Conservation (phyloP, 2,329 filamentous ascomycete species). For the Thermomyces lanuginosus region DNA sequence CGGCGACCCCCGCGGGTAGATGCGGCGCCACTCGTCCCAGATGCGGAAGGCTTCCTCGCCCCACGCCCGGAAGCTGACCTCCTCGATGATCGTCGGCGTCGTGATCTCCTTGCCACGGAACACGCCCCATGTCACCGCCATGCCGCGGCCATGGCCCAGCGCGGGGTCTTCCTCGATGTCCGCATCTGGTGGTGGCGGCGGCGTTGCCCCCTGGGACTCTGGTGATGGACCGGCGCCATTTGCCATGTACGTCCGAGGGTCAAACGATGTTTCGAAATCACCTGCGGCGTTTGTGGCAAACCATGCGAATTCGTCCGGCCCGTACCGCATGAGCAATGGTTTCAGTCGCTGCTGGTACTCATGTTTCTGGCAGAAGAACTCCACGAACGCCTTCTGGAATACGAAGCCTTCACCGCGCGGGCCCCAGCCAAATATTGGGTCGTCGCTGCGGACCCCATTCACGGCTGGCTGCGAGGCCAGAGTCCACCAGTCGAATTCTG, state of each 20-base stretch:
- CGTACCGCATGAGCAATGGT: slow-evolving; percentile 42
- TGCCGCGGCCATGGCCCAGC: slow-evolving; percentile 42
- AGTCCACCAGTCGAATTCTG: slow-evolving; percentile 77
- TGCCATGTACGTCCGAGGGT: too few species aligned
- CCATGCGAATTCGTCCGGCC: slow-evolving; percentile 59
- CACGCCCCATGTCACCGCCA: slow-evolving; percentile 92
- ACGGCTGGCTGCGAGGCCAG: slow-evolving; percentile 90
- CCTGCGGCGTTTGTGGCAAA: slow-evolving; percentile 67
- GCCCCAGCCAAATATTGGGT: slow-evolving; percentile 82
- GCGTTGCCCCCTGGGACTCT: slow-evolving; percentile 1
- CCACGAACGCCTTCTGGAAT: slow-evolving; percentile 96
- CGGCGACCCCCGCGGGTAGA: slow-evolving; percentile 60
- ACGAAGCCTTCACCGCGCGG: slow-evolving; percentile 74
- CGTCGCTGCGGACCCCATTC: slow-evolving; percentile 61
- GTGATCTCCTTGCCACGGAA: slow-evolving; percentile 93
- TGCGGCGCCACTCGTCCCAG: slow-evolving; percentile 82
- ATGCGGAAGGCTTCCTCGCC: slow-evolving; percentile 90
- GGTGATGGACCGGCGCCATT: slow-evolving; percentile 12
- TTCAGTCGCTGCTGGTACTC: slow-evolving; percentile 53
- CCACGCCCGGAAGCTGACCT: slow-evolving; percentile 87
- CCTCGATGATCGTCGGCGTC: slow-evolving; percentile 91
- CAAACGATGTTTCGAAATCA: slow-evolving; percentile 54
- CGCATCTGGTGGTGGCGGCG: slow-evolving; percentile 4
- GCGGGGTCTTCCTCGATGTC: slow-evolving; percentile 34
- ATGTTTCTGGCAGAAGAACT: slow-evolving; percentile 67